Base-by-base conservation (phyloP, 2,329 filamentous ascomycete genomes). In the Penicillium occitanis region DNA sequence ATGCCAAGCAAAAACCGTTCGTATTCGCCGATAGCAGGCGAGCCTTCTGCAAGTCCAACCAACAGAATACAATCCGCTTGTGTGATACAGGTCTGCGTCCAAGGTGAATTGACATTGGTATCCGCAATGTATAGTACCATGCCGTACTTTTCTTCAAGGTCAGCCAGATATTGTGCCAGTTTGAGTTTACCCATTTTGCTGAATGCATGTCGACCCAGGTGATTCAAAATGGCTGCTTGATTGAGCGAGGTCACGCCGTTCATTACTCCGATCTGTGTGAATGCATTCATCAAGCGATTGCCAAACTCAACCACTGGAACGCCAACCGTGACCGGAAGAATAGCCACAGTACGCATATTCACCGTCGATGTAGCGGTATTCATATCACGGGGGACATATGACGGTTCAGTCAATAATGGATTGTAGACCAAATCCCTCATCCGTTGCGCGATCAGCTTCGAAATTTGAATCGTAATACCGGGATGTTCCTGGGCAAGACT, bases 401-500 rank as follows among this genome's bases (percentile, higher is more conserved):
- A 84, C 63, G 88, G 84, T 46, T 90, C 85, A 42, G 87, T 85
- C 19, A 64, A 13, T 17, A 91, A 80, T 1, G 92, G 91, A 71
- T 93, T 90, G 71, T 98, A 92, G 22, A 98, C 87, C 46, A 97
- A 80, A 50, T 91, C 87, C 68, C 94, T 86, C 95, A 99, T 69
- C 2, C 95, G 88, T 42, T 93, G 93, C 0, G 95, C 95, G 72
- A 99, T 97, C 71, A 99, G 95, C 78, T 98, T 99, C 1, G 95
- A 98, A 33, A 99, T 96, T 78, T 98, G 97, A 77, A 99, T 98
- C 0, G 95, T 98, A 73, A 99, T 99, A 51, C 93, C 96, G 5
- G 95, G 95, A 74, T 99, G 95, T 74, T 99, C 95, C 74, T 97
- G 90, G 0, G 95, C 95, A 63, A 99, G 86, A 74, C 95, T 99